These are phyloP conservation scores for Echites panduratus DNA, from an alignment of 257 asterid genomes.

Conservation along the genomic window DNA sequence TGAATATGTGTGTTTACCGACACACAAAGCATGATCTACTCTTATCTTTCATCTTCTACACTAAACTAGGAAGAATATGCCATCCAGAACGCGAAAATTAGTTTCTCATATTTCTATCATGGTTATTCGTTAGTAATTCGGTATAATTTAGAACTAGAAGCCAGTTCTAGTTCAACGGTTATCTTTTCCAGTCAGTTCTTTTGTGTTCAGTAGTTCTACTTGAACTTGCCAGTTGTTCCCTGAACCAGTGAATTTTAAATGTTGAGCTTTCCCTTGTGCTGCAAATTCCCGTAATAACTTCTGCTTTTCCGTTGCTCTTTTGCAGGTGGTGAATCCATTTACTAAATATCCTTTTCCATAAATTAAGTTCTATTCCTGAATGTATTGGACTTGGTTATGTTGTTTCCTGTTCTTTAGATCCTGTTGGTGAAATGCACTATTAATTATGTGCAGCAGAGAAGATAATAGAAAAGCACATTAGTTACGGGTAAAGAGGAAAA, in stretches of 20 bases:
- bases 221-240: background rate
- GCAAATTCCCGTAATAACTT: slow-evolving; percentile 5
- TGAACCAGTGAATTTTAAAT: background rate
- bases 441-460: background rate
- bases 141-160: background rate
- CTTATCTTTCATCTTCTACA: background rate
- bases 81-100: background rate
- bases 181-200: background rate
- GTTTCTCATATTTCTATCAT: background rate
- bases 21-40: background rate
- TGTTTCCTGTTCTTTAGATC: background rate
- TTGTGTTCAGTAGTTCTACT: background rate
- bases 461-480: background rate
- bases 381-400: background rate
- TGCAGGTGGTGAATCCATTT: slow-evolving; percentile 93
- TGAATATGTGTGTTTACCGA: no score
- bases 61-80: background rate
- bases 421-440: background rate
- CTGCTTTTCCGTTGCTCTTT: slow-evolving; percentile 10
- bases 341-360: slow-evolving; percentile 81
- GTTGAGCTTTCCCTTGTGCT: background rate
- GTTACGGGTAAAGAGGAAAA: background rate
- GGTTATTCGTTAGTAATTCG: background rate
- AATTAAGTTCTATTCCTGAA: background rate
- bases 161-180: background rate